A percentile compares a stretch with the other conserved stretches of the same genome.
Conservation (phyloP, 192 early-diverging fungal genomes). For the Podila clonocystis region DNA sequence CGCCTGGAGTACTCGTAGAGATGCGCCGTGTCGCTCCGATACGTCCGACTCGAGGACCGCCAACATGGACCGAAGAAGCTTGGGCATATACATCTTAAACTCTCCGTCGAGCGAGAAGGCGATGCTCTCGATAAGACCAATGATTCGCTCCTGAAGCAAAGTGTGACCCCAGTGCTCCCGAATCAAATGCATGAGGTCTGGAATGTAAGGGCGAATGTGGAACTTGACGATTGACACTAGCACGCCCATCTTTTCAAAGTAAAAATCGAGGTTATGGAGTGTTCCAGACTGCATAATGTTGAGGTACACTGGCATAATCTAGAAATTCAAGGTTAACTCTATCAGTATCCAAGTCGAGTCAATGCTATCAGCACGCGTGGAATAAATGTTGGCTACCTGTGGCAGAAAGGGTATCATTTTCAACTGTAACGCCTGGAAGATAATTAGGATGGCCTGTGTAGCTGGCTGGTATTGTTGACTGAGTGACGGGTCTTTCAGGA, state of each 20-base stretch:
- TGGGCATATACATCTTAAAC: conserved; percentile 86
- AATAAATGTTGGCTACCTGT: conserved; percentile 56
- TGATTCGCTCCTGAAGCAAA: conserved; percentile 84
- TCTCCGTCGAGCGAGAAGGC: conserved; percentile 87
- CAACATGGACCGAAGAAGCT: conserved; percentile 83
- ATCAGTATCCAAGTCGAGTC: neutral
- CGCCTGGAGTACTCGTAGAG: conserved; percentile 80
- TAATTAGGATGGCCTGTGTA: conserved; percentile 91
- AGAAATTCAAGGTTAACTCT: neutral
- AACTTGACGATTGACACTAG: conserved; percentile 88
- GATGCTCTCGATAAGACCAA: conserved; percentile 87
- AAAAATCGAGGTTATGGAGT: conserved; percentile 82
- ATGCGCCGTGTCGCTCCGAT: conserved; percentile 68
- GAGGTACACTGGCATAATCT: conserved; percentile 91
- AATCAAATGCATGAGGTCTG: conserved; percentile 82
- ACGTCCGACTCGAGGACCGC: conserved; percentile 84
- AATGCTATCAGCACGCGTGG: neutral
- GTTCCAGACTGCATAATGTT: conserved; percentile 86
- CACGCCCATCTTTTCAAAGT: conserved; percentile 88
- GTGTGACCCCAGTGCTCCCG: conserved; percentile 79
- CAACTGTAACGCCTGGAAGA: conserved; percentile 88
- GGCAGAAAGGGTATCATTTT: conserved; percentile 89
- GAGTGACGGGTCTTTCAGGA: conserved; percentile 83
- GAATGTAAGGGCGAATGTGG: conserved; percentile 86
- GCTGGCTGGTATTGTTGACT: conserved; percentile 86